phyloP scores from a whole-genome alignment of 768 basidiomycete genomes.

The Leccinum arenicola region DNA sequence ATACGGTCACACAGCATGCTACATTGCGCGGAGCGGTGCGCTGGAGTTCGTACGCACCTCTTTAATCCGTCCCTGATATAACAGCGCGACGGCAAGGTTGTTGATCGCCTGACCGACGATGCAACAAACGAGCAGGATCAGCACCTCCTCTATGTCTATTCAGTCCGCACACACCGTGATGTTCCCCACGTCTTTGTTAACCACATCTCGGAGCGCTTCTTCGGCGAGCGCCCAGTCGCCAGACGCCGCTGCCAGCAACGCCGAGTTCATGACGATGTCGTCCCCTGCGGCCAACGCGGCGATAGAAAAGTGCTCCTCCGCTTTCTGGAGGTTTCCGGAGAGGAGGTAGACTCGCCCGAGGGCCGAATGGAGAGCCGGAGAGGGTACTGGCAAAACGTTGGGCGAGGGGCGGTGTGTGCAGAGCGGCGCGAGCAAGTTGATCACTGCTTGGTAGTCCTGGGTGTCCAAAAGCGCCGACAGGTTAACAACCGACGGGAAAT shows the following conservation, averaged over 20 bases:
- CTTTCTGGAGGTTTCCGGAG: conserved; percentile 59
- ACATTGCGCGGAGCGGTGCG: no score
- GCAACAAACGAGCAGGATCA: not conserved
- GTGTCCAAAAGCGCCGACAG: not conserved
- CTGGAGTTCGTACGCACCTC: conserved; percentile 44
- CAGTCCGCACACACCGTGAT: conserved; percentile 41
- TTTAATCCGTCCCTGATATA: conserved; percentile 69
- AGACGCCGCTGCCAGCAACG: conserved; percentile 60
- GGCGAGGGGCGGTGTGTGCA: conserved; percentile 38
- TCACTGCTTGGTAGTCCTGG: conserved; percentile 46
- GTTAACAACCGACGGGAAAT: not conserved
- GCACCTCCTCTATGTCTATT: not conserved
- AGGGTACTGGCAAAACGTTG: conserved; percentile 25
- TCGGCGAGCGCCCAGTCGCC: conserved; percentile 67
- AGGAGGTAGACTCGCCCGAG: conserved; percentile 76
- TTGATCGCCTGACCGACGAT: conserved; percentile 57
- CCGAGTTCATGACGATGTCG: conserved; percentile 59
- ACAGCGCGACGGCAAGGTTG: conserved; percentile 67
- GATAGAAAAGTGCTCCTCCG: conserved; percentile 51
- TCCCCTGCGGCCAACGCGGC: conserved; percentile 42
- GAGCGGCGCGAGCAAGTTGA: conserved; percentile 65
- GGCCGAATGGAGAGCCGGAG: conserved; percentile 62
- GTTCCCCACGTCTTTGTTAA: conserved; percentile 57
- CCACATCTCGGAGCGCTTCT: conserved; percentile 39
- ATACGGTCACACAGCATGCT: no score